phyloP scores from a whole-genome alignment of 768 basidiomycete genomes.

The Paxillus ammoniavirescens region DNA sequence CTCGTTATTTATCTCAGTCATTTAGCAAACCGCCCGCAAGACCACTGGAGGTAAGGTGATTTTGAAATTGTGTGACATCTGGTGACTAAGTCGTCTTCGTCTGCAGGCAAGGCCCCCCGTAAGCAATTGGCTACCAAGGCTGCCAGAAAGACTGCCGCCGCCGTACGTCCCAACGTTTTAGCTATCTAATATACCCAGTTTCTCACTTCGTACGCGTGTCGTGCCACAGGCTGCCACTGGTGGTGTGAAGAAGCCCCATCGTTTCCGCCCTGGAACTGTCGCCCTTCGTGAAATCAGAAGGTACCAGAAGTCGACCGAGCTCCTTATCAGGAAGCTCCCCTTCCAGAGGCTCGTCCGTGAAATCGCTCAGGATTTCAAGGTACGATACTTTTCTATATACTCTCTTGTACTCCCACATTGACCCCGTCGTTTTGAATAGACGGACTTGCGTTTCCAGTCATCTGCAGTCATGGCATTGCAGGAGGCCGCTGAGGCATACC shows the following conservation, averaged over 20 bases:
- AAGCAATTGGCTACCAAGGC: slow-evolving; percentile 97
- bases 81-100: slow-evolving; percentile 21
- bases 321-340: slow-evolving; percentile 98
- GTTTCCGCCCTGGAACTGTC: slow-evolving; percentile 97
- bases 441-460: slow-evolving; percentile 93
- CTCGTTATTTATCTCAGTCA: slow-evolving; percentile 7
- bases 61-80: slow-evolving; percentile 12
- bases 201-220: slow-evolving; percentile 12
- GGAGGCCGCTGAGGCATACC: slow-evolving; percentile 90
- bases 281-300: slow-evolving; percentile 98
- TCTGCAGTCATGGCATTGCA: slow-evolving; percentile 93
- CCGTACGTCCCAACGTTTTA: slow-evolving; percentile 44
- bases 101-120: slow-evolving; percentile 80
- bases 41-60: slow-evolving; percentile 85
- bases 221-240: slow-evolving; percentile 68
- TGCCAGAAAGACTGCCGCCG: slow-evolving; percentile 80
- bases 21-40: slow-evolving; percentile 97
- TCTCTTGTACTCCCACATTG: not conserved
- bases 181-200: not conserved
- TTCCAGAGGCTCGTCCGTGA: slow-evolving; percentile 98
- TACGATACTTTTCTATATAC: slow-evolving; percentile 26
- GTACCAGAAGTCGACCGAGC: slow-evolving; percentile 98
- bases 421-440: slow-evolving; percentile 39
- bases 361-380: slow-evolving; percentile 97
- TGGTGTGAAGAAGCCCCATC: slow-evolving; percentile 99